These are phyloP conservation scores for Lignosus rhinocerotis DNA, from an alignment of 1,284 basidiomycete genomes.

Conservation along the genomic window DNA sequence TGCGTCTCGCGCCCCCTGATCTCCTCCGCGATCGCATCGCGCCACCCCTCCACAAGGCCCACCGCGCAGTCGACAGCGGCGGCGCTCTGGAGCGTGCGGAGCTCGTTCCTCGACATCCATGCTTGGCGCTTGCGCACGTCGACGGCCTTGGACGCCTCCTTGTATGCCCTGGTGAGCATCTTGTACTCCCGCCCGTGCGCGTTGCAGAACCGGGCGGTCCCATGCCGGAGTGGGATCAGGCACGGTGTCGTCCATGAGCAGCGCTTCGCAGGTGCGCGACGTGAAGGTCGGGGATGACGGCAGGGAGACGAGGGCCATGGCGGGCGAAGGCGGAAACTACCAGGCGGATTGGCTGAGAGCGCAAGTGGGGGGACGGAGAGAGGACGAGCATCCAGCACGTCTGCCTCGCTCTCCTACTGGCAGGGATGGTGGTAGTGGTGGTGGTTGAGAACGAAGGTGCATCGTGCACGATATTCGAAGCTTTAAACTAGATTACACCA, in stretches of 20 bases:
- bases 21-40: slow-evolving; percentile 4
- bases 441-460: neutral
- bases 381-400: neutral
- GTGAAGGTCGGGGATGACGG: neutral
- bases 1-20: slow-evolving; percentile 4
- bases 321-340: neutral
- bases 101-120: neutral
- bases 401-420: too few relatives aligned
- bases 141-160: slow-evolving; percentile 3
- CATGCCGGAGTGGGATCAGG: neutral
- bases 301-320: slow-evolving; percentile 2
- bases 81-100: neutral
- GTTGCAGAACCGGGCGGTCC: slow-evolving; percentile 1
- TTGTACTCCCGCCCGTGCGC: slow-evolving; percentile 6
- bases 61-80: neutral
- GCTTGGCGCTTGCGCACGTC: neutral
- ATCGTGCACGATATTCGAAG: neutral
- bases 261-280: slow-evolving; percentile 4
- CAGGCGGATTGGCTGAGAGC: neutral
- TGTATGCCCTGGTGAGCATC: slow-evolving; percentile 10
- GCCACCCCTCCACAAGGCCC: neutral
- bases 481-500: neutral
- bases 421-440: neutral
- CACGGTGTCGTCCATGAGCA: slow-evolving; percentile 8
- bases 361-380: neutral